Conservation (phyloP, 106 monocot genomes). For the Dendrobium officinale region DNA sequence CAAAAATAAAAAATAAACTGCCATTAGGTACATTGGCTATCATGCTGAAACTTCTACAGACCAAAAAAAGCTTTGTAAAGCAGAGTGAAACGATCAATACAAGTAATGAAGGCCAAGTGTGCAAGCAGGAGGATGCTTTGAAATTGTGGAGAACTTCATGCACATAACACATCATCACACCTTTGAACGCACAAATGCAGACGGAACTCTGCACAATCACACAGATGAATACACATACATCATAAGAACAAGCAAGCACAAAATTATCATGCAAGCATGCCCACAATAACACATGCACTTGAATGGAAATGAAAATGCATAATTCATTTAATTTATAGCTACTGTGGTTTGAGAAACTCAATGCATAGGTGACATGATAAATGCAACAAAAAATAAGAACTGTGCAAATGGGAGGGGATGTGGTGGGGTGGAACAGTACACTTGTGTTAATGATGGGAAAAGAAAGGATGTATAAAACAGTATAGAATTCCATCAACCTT, state of each 20-base stretch:
- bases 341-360: neutral
- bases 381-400: neutral
- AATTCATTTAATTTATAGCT: neutral
- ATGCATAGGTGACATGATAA: neutral
- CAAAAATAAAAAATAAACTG: neutral
- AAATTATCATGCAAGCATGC: neutral
- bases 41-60: neutral
- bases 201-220: neutral
- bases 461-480: neutral
- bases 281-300: neutral
- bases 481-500: constrained; percentile 43
- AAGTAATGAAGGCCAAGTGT: neutral
- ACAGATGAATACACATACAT: neutral
- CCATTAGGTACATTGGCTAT: neutral
- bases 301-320: neutral
- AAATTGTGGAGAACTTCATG: neutral
- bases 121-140: neutral
- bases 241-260: neutral
- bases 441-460: neutral
- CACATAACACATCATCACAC: neutral
- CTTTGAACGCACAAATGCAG: neutral
- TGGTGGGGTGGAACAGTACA: neutral
- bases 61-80: neutral
- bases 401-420: neutral
- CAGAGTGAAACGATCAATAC: neutral